Base-by-base conservation (phyloP, 768 basidiomycete species). In the Leccinum olivaceopallidum region DNA sequence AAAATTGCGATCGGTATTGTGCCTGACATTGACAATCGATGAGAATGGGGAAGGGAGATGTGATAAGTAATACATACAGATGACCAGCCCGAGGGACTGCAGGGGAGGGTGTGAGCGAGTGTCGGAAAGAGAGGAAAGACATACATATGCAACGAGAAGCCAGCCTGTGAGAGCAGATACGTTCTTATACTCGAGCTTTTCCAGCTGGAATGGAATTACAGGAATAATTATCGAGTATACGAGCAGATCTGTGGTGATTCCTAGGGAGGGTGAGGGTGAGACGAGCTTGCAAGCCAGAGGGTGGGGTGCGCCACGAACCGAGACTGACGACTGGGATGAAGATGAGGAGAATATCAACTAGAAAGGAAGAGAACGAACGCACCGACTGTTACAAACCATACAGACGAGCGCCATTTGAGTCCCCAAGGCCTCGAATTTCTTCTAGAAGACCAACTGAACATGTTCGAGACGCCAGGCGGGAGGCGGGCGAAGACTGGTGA, bases 221-320 rank as follows among this genome's bases (percentile, higher is more conserved):
- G 86, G 86, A 34, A 86, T 81, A 59, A 86, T 82, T 28, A 84
- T 76, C 5, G 85, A 83, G 65, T 87, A 87, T 10, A 84, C 81
- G n/a, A 87, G 70, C 1, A 85, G 65, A 68, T 87, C 86, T 2
- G 80, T 81, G 4, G 75, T 75, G 49, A 78, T 74, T 10, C 77
- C 77, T 78, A 28, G 42, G 22, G 49, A 32, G 26, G 24, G 55
- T 58, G 1, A 60, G 56, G 36, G 16, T 44, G n/a, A 47, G 37
- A 22, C 32, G 18, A 32, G 44, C 26, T 26, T 26, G 26, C 42
- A 13, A 47, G 6, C 18, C 12, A 47, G 44, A 13, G 18, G 32
- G 3, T 18, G n/a, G 32, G 13, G 39, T n/a, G 20, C 32, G 9
- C 36, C 13, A 73, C 79, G 48, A 57, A 80, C 84, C 83, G 51